phyloP scores from a whole-genome alignment of 1,284 basidiomycete species.

The Microbotryum intermedium region DNA sequence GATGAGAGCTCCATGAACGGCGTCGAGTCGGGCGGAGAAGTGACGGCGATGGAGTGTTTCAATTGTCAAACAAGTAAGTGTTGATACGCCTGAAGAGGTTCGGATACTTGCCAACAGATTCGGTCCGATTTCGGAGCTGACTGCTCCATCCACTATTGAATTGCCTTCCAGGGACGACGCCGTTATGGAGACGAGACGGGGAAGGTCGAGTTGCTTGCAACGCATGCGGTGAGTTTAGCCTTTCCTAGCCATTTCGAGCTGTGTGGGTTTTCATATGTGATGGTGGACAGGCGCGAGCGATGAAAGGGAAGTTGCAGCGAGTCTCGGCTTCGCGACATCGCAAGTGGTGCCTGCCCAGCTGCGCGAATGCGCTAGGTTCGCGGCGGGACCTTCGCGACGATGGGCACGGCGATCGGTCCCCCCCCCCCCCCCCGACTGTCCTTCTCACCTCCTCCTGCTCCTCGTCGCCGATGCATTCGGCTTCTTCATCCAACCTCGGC shows the following conservation, averaged over 20 bases:
- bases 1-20: not conserved
- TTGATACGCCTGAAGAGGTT: not conserved
- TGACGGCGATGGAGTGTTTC: constrained; percentile 32
- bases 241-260: constrained; percentile 35
- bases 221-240: constrained; percentile 63
- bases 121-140: not conserved
- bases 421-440: no score
- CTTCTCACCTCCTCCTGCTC: no score
- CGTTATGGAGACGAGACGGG: constrained; percentile 86
- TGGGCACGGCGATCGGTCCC: no score
- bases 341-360: constrained; percentile 6
- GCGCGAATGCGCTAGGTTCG: not conserved
- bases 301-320: no score
- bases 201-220: constrained; percentile 81
- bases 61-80: constrained; percentile 33
- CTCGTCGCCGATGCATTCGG: no score
- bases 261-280: constrained; percentile 37
- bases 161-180: constrained; percentile 54
- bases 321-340: constrained; percentile 25
- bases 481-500: no score
- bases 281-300: not conserved
- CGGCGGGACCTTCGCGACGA: no score
- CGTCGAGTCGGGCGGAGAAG: not conserved
- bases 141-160: not conserved
- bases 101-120: not conserved